phyloP scores from a whole-genome alignment of 1,139 yeast genomes.

The Candida labiduridarum region DNA sequence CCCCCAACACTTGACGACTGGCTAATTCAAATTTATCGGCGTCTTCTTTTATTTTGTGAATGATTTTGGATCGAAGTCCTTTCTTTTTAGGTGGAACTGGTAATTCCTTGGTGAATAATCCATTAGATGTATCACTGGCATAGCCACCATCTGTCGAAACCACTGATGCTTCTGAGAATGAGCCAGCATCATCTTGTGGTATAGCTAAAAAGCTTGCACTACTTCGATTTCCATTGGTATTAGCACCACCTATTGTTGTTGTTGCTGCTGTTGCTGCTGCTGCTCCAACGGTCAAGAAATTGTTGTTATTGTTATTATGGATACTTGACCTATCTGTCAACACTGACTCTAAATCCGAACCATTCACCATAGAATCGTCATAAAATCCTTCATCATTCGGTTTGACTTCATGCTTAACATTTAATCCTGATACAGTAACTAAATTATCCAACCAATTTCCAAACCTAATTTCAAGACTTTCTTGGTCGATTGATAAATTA shows the following conservation, averaged over 20 bases:
- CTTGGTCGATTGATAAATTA: slow-evolving; percentile 9
- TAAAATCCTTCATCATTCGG: slow-evolving; percentile 51
- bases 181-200: slow-evolving; percentile 15
- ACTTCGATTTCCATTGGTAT: not conserved
- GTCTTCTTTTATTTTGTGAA: slow-evolving; percentile 12
- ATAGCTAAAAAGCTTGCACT: not conserved
- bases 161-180: slow-evolving; percentile 28
- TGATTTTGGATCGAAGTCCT: slow-evolving; percentile 10
- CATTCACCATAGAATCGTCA: slow-evolving; percentile 29
- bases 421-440: slow-evolving; percentile 32
- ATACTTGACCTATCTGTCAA: slow-evolving; percentile 8
- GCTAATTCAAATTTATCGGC: slow-evolving; percentile 30
- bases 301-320: not conserved
- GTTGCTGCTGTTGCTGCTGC: too few relatives aligned
- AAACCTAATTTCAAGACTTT: slow-evolving; percentile 19
- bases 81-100: slow-evolving; percentile 6
- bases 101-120: slow-evolving; percentile 6
- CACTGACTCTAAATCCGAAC: slow-evolving; percentile 34
- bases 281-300: not conserved
- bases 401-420: slow-evolving; percentile 15
- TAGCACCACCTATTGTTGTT: not conserved
- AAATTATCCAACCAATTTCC: slow-evolving; percentile 34
- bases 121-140: slow-evolving; percentile 11
- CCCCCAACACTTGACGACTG: slow-evolving; percentile 61
- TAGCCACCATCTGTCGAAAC: slow-evolving; percentile 19